Conservation (phyloP, 1,139 yeast genomes). For the Zygotorulaspora mrakii region DNA sequence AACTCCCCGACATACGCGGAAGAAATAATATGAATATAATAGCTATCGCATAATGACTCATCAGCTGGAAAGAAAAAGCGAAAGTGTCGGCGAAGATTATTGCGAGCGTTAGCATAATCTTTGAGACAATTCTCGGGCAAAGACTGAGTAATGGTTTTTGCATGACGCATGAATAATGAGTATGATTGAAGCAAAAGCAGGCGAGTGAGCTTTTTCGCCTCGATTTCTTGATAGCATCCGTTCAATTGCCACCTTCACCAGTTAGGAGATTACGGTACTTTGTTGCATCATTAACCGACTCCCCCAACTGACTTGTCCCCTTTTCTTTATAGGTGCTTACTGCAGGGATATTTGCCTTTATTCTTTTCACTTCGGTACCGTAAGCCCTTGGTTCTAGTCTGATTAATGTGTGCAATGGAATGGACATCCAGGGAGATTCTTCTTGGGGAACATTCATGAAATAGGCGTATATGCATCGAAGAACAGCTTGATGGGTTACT, state of each 20-base stretch:
- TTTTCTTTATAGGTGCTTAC: conserved; percentile 94
- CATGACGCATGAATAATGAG: no score
- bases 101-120: no score
- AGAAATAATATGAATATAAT: no score
- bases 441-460: conserved; percentile 98
- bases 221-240: no score
- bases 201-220: conserved; percentile 12
- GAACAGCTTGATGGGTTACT: conserved; percentile 96
- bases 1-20: no score
- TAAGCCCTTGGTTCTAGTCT: conserved; percentile 93
- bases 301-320: conserved; percentile 82
- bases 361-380: conserved; percentile 79
- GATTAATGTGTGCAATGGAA: conserved; percentile 91
- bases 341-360: conserved; percentile 95
- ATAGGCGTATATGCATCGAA: conserved; percentile 93
- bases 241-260: no score
- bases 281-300: conserved; percentile 36
- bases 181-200: no score
- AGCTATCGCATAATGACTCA: no score
- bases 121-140: no score
- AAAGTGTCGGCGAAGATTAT: no score
- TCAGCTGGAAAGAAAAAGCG: no score
- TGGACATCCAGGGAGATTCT: conserved; percentile 98
- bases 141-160: no score
- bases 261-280: conserved; percentile 36